These are phyloP conservation scores for Ligustrum vulgare DNA, from an alignment of 257 asterid species.

Conservation along the genomic window DNA sequence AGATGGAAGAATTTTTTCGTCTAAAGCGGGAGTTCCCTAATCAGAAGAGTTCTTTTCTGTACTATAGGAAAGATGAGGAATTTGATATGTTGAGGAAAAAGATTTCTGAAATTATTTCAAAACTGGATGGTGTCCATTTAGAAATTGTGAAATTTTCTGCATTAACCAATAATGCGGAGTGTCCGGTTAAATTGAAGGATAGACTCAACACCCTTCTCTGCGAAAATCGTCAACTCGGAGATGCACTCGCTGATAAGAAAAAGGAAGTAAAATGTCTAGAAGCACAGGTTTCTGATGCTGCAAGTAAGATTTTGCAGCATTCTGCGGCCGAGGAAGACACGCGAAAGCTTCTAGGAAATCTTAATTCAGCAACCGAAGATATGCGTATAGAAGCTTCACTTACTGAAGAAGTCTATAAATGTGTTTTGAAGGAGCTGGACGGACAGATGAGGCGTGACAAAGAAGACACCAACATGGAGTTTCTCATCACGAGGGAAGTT, in stretches of 20 bases:
- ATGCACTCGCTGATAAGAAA: slow-evolving; percentile 46
- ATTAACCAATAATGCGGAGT: slow-evolving; percentile 33
- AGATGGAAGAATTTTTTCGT: slow-evolving; percentile 59
- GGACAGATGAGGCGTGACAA: slow-evolving; percentile 28
- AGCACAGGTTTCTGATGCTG: slow-evolving; percentile 48
- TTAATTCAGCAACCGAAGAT: slow-evolving; percentile 48
- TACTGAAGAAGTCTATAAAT: slow-evolving; percentile 53
- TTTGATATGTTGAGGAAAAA: slow-evolving; percentile 60
- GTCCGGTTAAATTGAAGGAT: slow-evolving; percentile 45
- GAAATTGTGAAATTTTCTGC: slow-evolving; percentile 50
- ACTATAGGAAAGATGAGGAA: slow-evolving; percentile 68
- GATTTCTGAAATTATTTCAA: slow-evolving; percentile 55
- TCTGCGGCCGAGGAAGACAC: slow-evolving; percentile 55
- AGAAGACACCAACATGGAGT: slow-evolving; percentile 48
- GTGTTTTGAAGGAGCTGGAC: slow-evolving; percentile 48
- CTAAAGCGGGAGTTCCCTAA: slow-evolving; percentile 67
- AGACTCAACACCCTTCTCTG: slow-evolving; percentile 54
- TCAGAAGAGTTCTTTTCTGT: slow-evolving; percentile 43
- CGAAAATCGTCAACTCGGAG: slow-evolving; percentile 62
- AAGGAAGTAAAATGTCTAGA: slow-evolving; percentile 55
- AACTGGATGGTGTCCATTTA: slow-evolving; percentile 58
- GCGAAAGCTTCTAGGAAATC: slow-evolving; percentile 42
- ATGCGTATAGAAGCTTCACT: slow-evolving; percentile 48
- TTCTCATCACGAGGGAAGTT: slow-evolving; percentile 35
- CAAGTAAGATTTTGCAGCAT: slow-evolving; percentile 43